A percentile compares a stretch with the other conserved stretches of the same genome.
These are phyloP conservation scores for Phlebiopsis gigantea DNA, from an alignment of 768 basidiomycete species.

Conservation along the genomic window DNA sequence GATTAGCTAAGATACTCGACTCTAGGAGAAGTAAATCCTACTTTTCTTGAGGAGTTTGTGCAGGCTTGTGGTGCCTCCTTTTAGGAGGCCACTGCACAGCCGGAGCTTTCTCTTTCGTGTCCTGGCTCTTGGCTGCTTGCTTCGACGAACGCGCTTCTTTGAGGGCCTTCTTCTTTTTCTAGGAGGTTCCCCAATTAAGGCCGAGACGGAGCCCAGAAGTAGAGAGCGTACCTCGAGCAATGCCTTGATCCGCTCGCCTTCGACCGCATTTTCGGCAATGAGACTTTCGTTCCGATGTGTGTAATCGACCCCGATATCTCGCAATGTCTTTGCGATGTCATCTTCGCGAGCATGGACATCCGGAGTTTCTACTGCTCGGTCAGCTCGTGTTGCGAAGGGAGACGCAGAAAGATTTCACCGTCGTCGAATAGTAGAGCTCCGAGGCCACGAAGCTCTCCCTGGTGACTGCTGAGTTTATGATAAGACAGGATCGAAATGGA, in stretches of 20 bases:
- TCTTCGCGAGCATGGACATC: slow-evolving; percentile 34
- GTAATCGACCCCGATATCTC: slow-evolving; percentile 60
- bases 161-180: slow-evolving; percentile 20
- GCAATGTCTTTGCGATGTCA: slow-evolving; percentile 49
- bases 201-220: neutral
- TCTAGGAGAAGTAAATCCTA: slow-evolving; percentile 18
- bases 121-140: slow-evolving; percentile 10
- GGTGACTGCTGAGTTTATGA: neutral
- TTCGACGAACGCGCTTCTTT: slow-evolving; percentile 9
- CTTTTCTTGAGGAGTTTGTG: slow-evolving; percentile 46
- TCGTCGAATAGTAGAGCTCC: slow-evolving; percentile 69
- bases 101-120: slow-evolving; percentile 14
- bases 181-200: neutral
- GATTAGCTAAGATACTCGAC: neutral
- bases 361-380: slow-evolving; percentile 27
- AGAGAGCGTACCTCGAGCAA: slow-evolving; percentile 40
- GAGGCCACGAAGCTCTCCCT: slow-evolving; percentile 56
- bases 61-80: slow-evolving; percentile 49
- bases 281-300: slow-evolving; percentile 73
- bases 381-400: neutral
- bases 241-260: slow-evolving; percentile 54
- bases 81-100: slow-evolving; percentile 57
- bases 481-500: neutral
- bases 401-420: slow-evolving; percentile 30
- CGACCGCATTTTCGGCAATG: slow-evolving; percentile 61